phyloP scores from a whole-genome alignment of 2,329 filamentous ascomycete genomes.

The Ceratocystis harringtonii region DNA sequence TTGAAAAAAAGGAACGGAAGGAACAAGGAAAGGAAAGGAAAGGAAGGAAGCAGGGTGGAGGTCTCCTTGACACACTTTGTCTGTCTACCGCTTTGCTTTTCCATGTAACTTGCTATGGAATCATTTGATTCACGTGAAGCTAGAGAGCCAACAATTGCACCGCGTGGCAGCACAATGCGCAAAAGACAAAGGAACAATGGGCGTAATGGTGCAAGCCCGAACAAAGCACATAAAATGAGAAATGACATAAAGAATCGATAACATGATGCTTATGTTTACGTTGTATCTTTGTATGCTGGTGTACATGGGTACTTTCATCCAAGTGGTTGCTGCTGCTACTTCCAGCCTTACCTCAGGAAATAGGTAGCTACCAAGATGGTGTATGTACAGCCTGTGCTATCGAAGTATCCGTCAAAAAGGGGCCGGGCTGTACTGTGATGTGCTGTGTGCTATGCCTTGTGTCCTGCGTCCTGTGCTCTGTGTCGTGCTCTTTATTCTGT shows the following conservation, averaged over 20 bases:
- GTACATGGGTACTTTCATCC: neutral
- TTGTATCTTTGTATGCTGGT: neutral
- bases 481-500: too few relatives aligned
- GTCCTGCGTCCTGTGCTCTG: too few relatives aligned
- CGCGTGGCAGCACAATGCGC: neutral
- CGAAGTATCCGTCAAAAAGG: too few relatives aligned
- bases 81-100: neutral
- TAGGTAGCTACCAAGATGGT: too few relatives aligned
- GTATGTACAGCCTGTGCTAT: too few relatives aligned
- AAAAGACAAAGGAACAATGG: too few relatives aligned
- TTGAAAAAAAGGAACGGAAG: neutral
- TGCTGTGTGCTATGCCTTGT: too few relatives aligned
- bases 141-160: neutral
- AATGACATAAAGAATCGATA: too few relatives aligned
- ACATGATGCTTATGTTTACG: too few relatives aligned
- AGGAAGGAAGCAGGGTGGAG: neutral
- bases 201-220: too few relatives aligned
- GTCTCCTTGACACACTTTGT: neutral
- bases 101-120: neutral
- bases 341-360: neutral
- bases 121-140: neutral
- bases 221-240: too few relatives aligned
- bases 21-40: neutral
- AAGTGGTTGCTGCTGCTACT: neutral
- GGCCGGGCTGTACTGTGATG: too few relatives aligned